A percentile compares a stretch with the other conserved stretches of the same genome.
phyloP scores from a whole-genome alignment of 768 basidiomycete genomes.

The Hericium erinaceus region DNA sequence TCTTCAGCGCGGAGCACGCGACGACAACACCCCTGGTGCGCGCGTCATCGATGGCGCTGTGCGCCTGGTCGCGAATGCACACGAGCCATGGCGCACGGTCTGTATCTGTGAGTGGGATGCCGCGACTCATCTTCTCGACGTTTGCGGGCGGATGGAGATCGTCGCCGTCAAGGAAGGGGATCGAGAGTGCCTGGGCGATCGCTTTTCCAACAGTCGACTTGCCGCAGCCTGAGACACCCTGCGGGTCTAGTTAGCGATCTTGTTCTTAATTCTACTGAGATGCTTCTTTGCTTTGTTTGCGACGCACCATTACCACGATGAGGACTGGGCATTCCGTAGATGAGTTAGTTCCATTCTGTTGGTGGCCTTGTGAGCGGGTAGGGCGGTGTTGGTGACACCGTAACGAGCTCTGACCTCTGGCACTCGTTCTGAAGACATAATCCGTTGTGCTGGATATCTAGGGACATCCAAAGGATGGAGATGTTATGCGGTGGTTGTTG shows the following conservation, averaged over 20 bases:
- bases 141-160: slow-evolving; percentile 76
- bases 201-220: slow-evolving; percentile 62
- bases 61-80: slow-evolving; percentile 57
- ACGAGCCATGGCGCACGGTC: slow-evolving; percentile 86
- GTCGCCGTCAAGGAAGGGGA: slow-evolving; percentile 86
- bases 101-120: slow-evolving; percentile 65
- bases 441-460: no score
- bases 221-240: slow-evolving; percentile 72
- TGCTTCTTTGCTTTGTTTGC: neutral
- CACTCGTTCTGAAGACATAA: no score
- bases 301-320: neutral
- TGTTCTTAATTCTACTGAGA: neutral
- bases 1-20: slow-evolving; percentile 81
- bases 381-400: no score
- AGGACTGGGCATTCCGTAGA: neutral
- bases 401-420: no score
- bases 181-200: slow-evolving; percentile 46
- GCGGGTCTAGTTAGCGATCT: neutral
- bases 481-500: no score
- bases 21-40: slow-evolving; percentile 53
- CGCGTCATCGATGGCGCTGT: slow-evolving; percentile 41
- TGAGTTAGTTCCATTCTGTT: no score
- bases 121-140: slow-evolving; percentile 80
- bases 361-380: no score
- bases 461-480: no score